Evolutionary conservation across 805 yeast species (phyloP).

Genomic region (Yueomyces sinensis): DNA sequence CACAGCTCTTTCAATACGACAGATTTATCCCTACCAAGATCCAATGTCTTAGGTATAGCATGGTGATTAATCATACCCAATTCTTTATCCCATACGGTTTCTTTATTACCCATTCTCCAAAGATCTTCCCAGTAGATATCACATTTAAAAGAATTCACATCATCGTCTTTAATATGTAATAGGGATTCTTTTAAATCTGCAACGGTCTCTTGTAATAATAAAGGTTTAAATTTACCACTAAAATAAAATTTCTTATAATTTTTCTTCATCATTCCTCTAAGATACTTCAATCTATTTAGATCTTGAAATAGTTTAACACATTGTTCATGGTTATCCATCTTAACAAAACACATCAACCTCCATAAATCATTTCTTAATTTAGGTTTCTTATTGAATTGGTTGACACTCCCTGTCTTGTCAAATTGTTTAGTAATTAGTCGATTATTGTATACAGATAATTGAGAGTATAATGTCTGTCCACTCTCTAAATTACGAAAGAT

Average conservation of each 20-base stretch:
- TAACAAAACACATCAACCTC: slow-evolving; percentile 81
- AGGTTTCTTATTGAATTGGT: slow-evolving; percentile 83
- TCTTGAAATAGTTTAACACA: slow-evolving; percentile 67
- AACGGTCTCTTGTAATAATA: slow-evolving; percentile 81
- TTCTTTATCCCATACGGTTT: slow-evolving; percentile 50
- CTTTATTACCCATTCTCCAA: slow-evolving; percentile 73
- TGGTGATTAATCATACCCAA: slow-evolving; percentile 41
- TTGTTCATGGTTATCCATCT: slow-evolving; percentile 42
- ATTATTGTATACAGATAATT: slow-evolving; percentile 43
- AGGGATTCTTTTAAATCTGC: slow-evolving; percentile 48
- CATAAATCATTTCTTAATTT: slow-evolving; percentile 73
- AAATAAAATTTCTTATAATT: slow-evolving; percentile 70
- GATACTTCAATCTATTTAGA: slow-evolving; percentile 56
- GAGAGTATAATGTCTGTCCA: slow-evolving; percentile 85
- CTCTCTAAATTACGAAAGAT: slow-evolving; percentile 74
- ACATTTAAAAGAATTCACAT: slow-evolving; percentile 27
- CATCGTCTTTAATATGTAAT: slow-evolving; percentile 31
- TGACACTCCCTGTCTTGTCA: slow-evolving; percentile 65
- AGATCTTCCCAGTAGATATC: slow-evolving; percentile 69
- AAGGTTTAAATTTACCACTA: slow-evolving; percentile 79
- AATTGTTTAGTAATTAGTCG: slow-evolving; percentile 47
- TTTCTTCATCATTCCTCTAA: slow-evolving; percentile 64
- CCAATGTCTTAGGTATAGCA: slow-evolving; percentile 35
- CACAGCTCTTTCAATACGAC: slow-evolving; percentile 49
- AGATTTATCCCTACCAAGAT: slow-evolving; percentile 53